phyloP scores from a whole-genome alignment of 164 flowering plant genomes.

The Liquidambar formosana region DNA sequence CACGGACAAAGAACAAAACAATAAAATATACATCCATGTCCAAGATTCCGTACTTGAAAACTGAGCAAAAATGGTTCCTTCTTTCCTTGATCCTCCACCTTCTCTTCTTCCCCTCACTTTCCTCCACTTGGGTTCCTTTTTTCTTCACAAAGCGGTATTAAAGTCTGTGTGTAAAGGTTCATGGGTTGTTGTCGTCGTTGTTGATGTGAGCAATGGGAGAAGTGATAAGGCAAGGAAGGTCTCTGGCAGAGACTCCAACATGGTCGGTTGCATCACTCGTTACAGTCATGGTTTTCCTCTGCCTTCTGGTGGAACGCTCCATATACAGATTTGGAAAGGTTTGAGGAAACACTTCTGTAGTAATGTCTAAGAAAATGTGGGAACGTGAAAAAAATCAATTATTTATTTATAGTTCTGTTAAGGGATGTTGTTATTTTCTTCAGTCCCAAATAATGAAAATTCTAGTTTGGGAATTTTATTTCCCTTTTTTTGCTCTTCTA shows the following conservation, averaged over 20 bases:
- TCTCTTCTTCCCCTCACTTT: constrained; percentile 16
- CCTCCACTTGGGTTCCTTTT: constrained; percentile 5
- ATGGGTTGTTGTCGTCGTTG: background rate
- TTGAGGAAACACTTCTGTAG: background rate
- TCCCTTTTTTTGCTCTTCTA: background rate
- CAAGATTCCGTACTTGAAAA: background rate
- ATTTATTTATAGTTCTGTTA: background rate
- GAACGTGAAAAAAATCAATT: no score
- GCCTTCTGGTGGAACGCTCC: constrained; percentile 62
- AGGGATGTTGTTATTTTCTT: background rate
- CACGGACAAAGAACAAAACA: constrained; percentile 5
- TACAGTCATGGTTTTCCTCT: constrained; percentile 74
- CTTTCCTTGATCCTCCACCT: constrained; percentile 26
- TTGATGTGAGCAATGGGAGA: constrained; percentile 19
- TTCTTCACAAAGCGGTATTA: no score
- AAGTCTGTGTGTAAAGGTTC: no score
- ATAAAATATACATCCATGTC: background rate
- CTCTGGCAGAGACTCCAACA: constrained; percentile 82
- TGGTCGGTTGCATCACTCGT: constrained; percentile 84
- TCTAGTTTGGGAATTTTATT: background rate
- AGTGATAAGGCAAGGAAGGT: constrained; percentile 48
- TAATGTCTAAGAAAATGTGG: constrained; percentile 5
- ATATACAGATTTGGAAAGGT: constrained; percentile 85
- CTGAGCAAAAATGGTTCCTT: constrained; percentile 7
- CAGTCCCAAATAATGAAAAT: background rate